Conservation (phyloP, 2,329 filamentous ascomycete genomes). For the Xylariaceae sp. region DNA sequence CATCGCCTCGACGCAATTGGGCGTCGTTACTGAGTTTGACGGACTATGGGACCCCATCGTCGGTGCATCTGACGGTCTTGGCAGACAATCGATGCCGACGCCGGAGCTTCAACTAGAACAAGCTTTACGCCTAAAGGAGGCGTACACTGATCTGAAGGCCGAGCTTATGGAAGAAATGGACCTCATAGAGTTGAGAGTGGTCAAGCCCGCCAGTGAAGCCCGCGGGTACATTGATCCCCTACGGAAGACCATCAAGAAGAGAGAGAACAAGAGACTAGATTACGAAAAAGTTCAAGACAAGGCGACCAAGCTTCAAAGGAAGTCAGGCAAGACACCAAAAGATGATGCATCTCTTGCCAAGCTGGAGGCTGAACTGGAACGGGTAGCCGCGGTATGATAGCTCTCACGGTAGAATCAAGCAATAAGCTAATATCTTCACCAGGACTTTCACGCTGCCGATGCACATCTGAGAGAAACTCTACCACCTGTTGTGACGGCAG, state of each 20-base stretch:
- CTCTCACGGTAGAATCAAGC: neutral
- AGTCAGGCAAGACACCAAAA: conserved; percentile 72
- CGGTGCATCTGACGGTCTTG: conserved; percentile 64
- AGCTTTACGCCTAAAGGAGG: conserved; percentile 68
- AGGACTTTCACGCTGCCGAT: conserved; percentile 79
- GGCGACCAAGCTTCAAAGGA: conserved; percentile 72
- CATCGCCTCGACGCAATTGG: conserved; percentile 72
- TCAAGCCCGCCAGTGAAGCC: conserved; percentile 73
- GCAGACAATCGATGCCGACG: conserved; percentile 64
- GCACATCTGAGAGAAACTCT: conserved; percentile 74
- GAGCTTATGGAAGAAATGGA: conserved; percentile 76
- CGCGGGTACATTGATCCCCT: conserved; percentile 73
- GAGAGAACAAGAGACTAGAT: conserved; percentile 82
- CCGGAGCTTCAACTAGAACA: conserved; percentile 68
- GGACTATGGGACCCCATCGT: conserved; percentile 79
- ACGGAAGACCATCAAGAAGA: conserved; percentile 83
- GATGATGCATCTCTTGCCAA: conserved; percentile 76
- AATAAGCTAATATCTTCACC: conserved; percentile 22
- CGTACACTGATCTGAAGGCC: conserved; percentile 72
- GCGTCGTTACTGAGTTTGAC: conserved; percentile 71
- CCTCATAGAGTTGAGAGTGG: conserved; percentile 73
- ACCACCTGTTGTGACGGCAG: conserved; percentile 72
- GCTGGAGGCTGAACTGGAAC: conserved; percentile 72
- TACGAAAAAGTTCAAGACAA: conserved; percentile 79
- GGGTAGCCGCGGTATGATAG: conserved; percentile 64